Evolutionary conservation across 2,329 filamentous ascomycete species (phyloP).

Genomic region (Monosporascus ibericus): DNA sequence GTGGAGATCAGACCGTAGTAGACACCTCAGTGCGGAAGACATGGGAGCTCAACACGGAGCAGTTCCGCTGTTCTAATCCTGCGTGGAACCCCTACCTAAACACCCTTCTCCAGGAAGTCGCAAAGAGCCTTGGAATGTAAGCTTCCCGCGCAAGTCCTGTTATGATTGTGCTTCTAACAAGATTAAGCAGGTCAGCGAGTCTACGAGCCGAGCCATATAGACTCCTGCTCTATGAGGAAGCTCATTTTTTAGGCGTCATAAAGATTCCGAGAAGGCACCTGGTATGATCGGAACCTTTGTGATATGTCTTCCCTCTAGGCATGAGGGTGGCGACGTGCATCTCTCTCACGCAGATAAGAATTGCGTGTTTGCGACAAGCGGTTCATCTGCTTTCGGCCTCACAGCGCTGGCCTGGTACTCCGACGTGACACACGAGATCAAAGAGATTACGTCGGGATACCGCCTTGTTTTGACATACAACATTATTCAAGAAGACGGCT

Average conservation of each 20-base stretch:
- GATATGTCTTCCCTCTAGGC: conserved; percentile 37
- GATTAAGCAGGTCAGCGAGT: neutral
- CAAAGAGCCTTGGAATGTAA: conserved; percentile 22
- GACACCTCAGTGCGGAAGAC: conserved; percentile 32
- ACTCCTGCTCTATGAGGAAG: conserved; percentile 38
- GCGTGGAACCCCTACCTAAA: conserved; percentile 26
- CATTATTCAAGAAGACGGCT: conserved; percentile 27
- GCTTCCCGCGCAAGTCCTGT: neutral
- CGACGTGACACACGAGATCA: conserved; percentile 42
- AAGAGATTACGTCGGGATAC: conserved; percentile 34
- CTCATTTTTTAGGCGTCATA: conserved; percentile 38
- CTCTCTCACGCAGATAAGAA: conserved; percentile 27
- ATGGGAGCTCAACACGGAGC: conserved; percentile 29
- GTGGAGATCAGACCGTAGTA: conserved; percentile 30
- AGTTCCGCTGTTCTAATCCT: conserved; percentile 31
- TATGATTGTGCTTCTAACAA: neutral
- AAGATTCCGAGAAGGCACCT: conserved; percentile 37
- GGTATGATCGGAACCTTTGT: conserved; percentile 42
- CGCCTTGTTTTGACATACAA: conserved; percentile 45
- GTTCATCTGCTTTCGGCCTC: conserved; percentile 22
- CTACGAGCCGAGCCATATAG: conserved; percentile 32
- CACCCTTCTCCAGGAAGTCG: conserved; percentile 17
- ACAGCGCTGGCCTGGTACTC: conserved; percentile 37
- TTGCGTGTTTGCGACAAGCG: conserved; percentile 24
- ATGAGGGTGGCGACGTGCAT: conserved; percentile 36